These are phyloP conservation scores for Gnomoniopsis sp. DNA, from an alignment of 2,329 filamentous ascomycete species.

Conservation along the genomic window DNA sequence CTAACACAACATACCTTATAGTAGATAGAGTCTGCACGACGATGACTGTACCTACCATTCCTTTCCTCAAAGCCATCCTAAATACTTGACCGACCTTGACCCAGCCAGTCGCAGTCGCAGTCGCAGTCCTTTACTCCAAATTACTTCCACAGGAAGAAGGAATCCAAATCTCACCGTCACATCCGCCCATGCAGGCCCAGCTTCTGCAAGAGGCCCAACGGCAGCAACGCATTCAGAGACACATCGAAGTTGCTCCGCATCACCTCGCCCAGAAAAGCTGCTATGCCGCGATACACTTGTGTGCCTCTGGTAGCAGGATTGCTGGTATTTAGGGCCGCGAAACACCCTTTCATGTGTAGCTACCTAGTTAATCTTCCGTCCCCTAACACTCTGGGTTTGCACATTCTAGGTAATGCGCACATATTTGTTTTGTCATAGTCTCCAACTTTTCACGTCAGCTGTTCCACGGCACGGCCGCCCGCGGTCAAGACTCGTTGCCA, in stretches of 20 bases:
- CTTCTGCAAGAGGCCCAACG: conserved; percentile 1
- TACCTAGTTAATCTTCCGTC: background rate
- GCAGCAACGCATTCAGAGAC: background rate
- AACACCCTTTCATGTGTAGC: background rate
- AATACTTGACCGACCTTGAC: background rate
- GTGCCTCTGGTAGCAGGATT: conserved; percentile 1
- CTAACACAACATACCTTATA: too few species aligned
- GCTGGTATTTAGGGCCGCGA: background rate
- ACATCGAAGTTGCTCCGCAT: conserved; percentile 5
- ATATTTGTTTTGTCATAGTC: background rate
- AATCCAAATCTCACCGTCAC: conserved; percentile 1
- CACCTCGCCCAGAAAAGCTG: conserved; percentile 4
- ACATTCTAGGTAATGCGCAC: background rate
- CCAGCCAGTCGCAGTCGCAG: conserved; percentile 1
- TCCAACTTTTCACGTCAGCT: background rate
- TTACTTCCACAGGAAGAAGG: background rate
- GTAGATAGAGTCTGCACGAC: too few species aligned
- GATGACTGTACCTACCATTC: background rate
- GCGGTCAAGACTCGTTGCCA: background rate
- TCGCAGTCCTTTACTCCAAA: background rate
- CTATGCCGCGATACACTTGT: background rate
- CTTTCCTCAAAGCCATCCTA: background rate
- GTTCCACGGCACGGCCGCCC: background rate
- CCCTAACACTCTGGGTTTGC: background rate
- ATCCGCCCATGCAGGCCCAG: conserved; percentile 3